A percentile compares a stretch with the other conserved stretches of the same genome.
Conservation (phyloP, 345 rosid species). For the Psidium friedrichsthalianum region DNA sequence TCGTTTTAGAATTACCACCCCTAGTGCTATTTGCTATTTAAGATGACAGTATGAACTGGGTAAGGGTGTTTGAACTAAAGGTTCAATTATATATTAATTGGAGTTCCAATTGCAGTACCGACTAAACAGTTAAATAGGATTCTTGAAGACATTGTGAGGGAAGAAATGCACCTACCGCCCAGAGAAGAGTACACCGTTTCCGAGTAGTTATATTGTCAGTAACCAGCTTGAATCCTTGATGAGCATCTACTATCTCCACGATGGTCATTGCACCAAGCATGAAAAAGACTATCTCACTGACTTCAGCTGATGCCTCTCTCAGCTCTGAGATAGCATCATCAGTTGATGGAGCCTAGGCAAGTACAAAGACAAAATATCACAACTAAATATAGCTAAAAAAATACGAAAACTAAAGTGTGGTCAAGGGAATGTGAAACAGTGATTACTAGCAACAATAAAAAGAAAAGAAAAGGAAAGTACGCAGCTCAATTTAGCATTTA, state of each 20-base stretch:
- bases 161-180: no score
- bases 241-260: conserved; percentile 96
- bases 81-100: no score
- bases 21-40: no score
- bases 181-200: no score
- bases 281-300: conserved; percentile 91
- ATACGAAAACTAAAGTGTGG: not conserved
- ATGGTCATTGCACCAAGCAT: conserved; percentile 99
- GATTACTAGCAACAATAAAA: not conserved
- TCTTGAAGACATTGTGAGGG: no score
- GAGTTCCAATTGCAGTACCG: no score
- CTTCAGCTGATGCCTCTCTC: conserved; percentile 86
- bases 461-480: not conserved
- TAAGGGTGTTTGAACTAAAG: no score
- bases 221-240: conserved; percentile 98
- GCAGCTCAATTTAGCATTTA: not conserved
- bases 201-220: no score
- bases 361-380: not conserved
- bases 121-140: no score
- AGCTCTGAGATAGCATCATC: conserved; percentile 83
- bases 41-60: no score
- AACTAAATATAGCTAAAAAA: not conserved
- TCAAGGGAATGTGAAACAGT: not conserved
- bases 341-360: conserved; percentile 87
- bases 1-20: no score